Conservation (phyloP, 2,329 filamentous ascomycete genomes). For the Fusarium paranaense region DNA sequence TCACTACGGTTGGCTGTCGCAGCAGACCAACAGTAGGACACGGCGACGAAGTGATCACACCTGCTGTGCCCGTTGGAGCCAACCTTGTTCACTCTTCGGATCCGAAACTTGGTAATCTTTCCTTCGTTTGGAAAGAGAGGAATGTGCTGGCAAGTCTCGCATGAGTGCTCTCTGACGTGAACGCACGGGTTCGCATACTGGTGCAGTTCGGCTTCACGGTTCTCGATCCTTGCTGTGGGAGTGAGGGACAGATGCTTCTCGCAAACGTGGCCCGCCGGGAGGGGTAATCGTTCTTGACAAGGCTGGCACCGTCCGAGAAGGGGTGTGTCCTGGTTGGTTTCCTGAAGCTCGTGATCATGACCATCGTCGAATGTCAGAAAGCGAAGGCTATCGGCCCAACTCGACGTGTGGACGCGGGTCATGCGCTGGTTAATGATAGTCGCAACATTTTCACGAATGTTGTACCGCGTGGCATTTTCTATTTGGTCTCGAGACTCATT, state of each 20-base stretch:
- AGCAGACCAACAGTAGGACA: not conserved
- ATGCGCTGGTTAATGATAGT: not conserved
- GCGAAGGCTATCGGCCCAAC: not conserved
- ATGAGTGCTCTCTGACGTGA: not conserved
- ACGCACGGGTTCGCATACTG: not conserved
- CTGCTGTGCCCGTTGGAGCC: not conserved
- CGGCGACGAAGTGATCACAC: not conserved
- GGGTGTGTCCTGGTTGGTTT: not conserved
- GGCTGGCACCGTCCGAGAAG: not conserved
- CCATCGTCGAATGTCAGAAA: not conserved
- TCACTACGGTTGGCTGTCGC: not conserved
- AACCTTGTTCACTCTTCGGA: not conserved
- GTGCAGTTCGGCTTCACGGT: not conserved
- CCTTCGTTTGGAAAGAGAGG: not conserved
- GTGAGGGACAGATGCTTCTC: not conserved
- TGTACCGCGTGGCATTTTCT: not conserved
- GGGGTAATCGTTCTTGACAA: not conserved
- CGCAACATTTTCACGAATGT: not conserved
- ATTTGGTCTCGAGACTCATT: not conserved
- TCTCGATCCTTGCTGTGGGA: not conserved
- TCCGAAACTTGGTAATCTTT: not conserved
- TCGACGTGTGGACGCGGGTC: not conserved
- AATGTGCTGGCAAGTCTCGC: not conserved
- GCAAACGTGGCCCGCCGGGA: not conserved
- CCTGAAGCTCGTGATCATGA: not conserved